Evolutionary conservation across 352 stramenopile species (phyloP).

Genomic region (Phytophthora constricta): DNA sequence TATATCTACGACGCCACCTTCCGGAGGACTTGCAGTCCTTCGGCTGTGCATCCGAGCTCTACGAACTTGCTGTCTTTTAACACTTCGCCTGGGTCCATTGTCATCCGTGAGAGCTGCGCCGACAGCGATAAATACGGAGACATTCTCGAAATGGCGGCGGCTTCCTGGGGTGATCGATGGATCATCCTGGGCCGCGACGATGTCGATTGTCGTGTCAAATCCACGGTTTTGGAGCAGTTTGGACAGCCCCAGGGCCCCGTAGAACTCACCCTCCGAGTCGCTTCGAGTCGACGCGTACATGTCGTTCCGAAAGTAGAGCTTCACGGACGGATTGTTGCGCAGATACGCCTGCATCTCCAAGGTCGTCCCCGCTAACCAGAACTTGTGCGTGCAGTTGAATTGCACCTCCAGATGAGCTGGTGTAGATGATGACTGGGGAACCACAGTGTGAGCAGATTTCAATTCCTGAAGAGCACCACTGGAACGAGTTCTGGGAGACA

Average conservation of each 20-base stretch:
- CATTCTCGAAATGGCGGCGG: conserved; percentile 38
- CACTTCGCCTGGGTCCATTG: conserved; percentile 45
- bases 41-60: conserved; percentile 43
- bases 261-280: conserved; percentile 52
- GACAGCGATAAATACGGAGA: conserved; percentile 64
- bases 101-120: conserved; percentile 45
- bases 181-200: conserved; percentile 37
- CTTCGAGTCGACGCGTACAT: conserved; percentile 73
- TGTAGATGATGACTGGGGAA: conserved; percentile 8
- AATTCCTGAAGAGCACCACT: conserved; percentile 1
- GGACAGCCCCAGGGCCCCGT: conserved; percentile 45
- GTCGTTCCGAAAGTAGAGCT: conserved; percentile 68
- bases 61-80: conserved; percentile 49
- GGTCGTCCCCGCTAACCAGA: conserved; percentile 52
- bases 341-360: conserved; percentile 45
- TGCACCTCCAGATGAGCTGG: conserved; percentile 32
- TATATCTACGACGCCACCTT: conserved; percentile 46
- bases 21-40: conserved; percentile 65
- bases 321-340: conserved; percentile 35
- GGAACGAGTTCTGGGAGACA: conserved; percentile 7
- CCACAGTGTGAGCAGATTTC: conserved; percentile 1
- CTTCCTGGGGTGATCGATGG: conserved; percentile 63
- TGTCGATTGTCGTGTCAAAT: conserved; percentile 63
- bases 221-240: conserved; percentile 37
- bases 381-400: conserved; percentile 74